A percentile compares a stretch with the other conserved stretches of the same genome.
These are phyloP conservation scores for Auriscalpium orientale DNA, from an alignment of 768 basidiomycete species.

Conservation along the genomic window DNA sequence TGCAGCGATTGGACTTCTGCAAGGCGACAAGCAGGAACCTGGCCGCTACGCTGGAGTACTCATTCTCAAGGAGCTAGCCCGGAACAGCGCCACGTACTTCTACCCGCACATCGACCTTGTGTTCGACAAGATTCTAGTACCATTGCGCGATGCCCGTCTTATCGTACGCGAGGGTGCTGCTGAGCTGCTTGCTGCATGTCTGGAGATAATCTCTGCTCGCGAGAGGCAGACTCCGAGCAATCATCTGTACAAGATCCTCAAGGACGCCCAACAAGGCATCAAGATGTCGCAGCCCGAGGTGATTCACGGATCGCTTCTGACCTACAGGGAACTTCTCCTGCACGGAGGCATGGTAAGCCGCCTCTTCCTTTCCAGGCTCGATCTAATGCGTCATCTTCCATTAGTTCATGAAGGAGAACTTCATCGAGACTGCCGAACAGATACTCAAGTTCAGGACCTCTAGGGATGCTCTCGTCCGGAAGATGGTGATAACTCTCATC, in stretches of 20 bases:
- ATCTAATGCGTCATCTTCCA: background rate
- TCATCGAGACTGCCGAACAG: slow-evolving; percentile 80
- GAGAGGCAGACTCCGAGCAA: slow-evolving; percentile 58
- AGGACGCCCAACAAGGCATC: slow-evolving; percentile 79
- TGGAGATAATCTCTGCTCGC: slow-evolving; percentile 77
- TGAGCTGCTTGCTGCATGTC: slow-evolving; percentile 85
- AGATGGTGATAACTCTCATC: slow-evolving; percentile 93
- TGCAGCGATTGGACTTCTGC: slow-evolving; percentile 72
- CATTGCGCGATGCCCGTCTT: slow-evolving; percentile 80
- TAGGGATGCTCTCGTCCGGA: slow-evolving; percentile 80
- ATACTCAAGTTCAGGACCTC: slow-evolving; percentile 84
- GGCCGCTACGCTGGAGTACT: slow-evolving; percentile 91
- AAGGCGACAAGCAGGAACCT: slow-evolving; percentile 67
- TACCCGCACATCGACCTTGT: slow-evolving; percentile 82
- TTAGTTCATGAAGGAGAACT: slow-evolving; percentile 85
- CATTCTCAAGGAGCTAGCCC: slow-evolving; percentile 88
- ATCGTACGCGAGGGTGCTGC: slow-evolving; percentile 92
- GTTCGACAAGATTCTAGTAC: slow-evolving; percentile 88
- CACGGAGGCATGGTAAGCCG: slow-evolving; percentile 86
- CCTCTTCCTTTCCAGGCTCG: too few species aligned
- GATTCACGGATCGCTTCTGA: slow-evolving; percentile 87
- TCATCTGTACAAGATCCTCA: slow-evolving; percentile 75
- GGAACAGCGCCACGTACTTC: slow-evolving; percentile 82
- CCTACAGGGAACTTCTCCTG: slow-evolving; percentile 83
- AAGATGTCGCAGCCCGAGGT: slow-evolving; percentile 78